phyloP scores from a whole-genome alignment of 2,329 filamentous ascomycete genomes.

The Colletotrichum caudatum region DNA sequence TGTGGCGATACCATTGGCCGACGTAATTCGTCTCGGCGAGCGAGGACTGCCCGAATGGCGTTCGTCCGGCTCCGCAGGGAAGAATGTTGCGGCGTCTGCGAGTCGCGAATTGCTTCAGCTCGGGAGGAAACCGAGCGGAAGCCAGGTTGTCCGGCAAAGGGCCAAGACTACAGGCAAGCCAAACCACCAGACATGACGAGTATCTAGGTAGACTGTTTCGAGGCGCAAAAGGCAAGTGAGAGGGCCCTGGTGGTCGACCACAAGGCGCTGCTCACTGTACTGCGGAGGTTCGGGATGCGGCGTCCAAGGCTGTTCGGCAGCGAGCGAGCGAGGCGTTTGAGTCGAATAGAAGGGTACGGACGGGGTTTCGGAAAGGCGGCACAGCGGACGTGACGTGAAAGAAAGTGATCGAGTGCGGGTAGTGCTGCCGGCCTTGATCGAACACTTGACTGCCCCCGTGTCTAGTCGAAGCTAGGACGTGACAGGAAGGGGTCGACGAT shows the following conservation, averaged over 20 bases:
- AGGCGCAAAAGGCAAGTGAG: slow-evolving; percentile 22
- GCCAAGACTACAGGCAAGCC: slow-evolving; percentile 62
- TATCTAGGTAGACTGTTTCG: slow-evolving; percentile 28
- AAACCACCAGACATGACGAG: slow-evolving; percentile 60
- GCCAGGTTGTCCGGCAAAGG: slow-evolving; percentile 56
- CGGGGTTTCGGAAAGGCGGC: neutral
- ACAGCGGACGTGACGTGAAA: slow-evolving; percentile 10
- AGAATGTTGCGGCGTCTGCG: slow-evolving; percentile 17
- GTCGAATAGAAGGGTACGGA: neutral
- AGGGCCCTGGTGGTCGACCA: slow-evolving; percentile 16
- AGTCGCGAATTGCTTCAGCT: slow-evolving; percentile 31
- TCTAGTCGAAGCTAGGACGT: slow-evolving; percentile 16
- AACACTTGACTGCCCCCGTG: slow-evolving; percentile 1
- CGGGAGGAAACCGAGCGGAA: slow-evolving; percentile 19
- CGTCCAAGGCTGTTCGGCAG: slow-evolving; percentile 18
- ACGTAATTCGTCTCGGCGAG: slow-evolving; percentile 34
- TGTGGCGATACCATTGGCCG: slow-evolving; percentile 51
- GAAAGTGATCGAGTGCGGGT: slow-evolving; percentile 12
- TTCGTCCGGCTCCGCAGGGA: slow-evolving; percentile 19
- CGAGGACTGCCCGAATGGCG: slow-evolving; percentile 27
- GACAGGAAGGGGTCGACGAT: slow-evolving; percentile 20
- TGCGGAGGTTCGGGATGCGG: slow-evolving; percentile 2
- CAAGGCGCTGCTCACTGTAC: slow-evolving; percentile 15
- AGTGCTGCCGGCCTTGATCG: slow-evolving; percentile 6
- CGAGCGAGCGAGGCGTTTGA: slow-evolving; percentile 3